Evolutionary conservation across 345 rosid genomes (phyloP).

Genomic region (Triadica sebifera): DNA sequence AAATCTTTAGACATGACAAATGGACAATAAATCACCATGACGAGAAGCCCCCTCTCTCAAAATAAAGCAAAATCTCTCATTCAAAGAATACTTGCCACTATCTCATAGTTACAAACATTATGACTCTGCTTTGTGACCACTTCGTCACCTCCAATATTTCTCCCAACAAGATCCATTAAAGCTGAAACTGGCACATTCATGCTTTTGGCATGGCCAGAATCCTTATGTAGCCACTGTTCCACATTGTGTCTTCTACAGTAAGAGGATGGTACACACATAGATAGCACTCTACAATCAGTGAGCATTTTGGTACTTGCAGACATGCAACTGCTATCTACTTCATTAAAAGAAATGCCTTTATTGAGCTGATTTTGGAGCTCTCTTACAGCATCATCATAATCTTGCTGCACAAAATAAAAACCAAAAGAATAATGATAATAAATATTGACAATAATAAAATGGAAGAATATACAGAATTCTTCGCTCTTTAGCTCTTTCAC

Average conservation of each 20-base stretch:
- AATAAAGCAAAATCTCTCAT: slow-evolving; percentile 3
- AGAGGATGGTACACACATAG: slow-evolving; percentile 24
- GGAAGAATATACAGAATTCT: slow-evolving; percentile 1
- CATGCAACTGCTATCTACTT: slow-evolving; percentile 31
- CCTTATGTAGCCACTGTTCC: slow-evolving; percentile 51
- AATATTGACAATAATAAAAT: neutral
- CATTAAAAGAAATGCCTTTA: slow-evolving; percentile 47
- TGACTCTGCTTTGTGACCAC: slow-evolving; percentile 41
- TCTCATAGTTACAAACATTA: slow-evolving; percentile 38
- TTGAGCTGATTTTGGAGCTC: slow-evolving; percentile 51
- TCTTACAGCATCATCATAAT: slow-evolving; percentile 48
- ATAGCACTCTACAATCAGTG: slow-evolving; percentile 19
- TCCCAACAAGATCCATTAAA: slow-evolving; percentile 44
- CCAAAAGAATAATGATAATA: neutral
- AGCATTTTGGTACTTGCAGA: slow-evolving; percentile 23
- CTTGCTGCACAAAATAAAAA: slow-evolving; percentile 36
- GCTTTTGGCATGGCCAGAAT: slow-evolving; percentile 29
- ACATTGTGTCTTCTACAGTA: slow-evolving; percentile 39
- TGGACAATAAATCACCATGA: neutral
- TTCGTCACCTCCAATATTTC: slow-evolving; percentile 40
- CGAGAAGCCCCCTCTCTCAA: slow-evolving; percentile 8
- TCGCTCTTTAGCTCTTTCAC: neutral
- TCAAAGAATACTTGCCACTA: slow-evolving; percentile 41
- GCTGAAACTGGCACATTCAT: slow-evolving; percentile 29
- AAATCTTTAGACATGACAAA: neutral